Base-by-base conservation (phyloP, 176 grass and related monocot species). In the Triticum monococcum region DNA sequence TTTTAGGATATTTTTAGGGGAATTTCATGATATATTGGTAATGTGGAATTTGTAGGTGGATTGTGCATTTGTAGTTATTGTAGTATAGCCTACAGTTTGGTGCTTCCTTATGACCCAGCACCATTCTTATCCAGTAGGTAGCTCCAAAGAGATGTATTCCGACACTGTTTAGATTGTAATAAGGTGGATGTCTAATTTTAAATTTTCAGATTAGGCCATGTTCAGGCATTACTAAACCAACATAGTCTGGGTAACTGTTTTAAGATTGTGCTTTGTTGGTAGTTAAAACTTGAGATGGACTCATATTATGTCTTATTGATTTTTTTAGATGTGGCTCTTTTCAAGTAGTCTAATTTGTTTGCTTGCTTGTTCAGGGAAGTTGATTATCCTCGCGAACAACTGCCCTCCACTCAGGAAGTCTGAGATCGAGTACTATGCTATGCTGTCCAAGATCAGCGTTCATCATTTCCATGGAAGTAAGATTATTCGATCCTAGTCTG, bases 351-450 rank as follows among this genome's bases (percentile, higher is more conserved):
- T 78, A 59, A 57, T 35, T 20, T 77, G 46, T 64, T 18, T 88
- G 11, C 68, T 22, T 40, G 7, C 62, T 12, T 3, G 18, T 59
- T 59, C 81, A 98, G 93, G 91, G 10, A 98, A 98, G 89, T 79
- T 98, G 33, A 79, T 98, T 37, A 93, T 98, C 20, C 88, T 98
- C 0, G 88, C 93, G 4, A 98, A 98, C 89, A 98, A 98, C 69
- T 98, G 95, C 83, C 93, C 95, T 30, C 95, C 93, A 0, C 89
- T 98, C 6, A 87, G 95, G 45, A 98, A 93, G 81, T 98, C 95
- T 78, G 95, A 98, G 83, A 98, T 98, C 11, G 95, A 98, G 86
- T 98, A 98, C 83, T 98, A 98, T 28, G 93, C 95, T 54, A 98
- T 98, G 95, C 72, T 98, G 83, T 89, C 89, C 16, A 98, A 98